phyloP scores from a whole-genome alignment of 2,329 filamentous ascomycete species.

The Fusarium sp. region DNA sequence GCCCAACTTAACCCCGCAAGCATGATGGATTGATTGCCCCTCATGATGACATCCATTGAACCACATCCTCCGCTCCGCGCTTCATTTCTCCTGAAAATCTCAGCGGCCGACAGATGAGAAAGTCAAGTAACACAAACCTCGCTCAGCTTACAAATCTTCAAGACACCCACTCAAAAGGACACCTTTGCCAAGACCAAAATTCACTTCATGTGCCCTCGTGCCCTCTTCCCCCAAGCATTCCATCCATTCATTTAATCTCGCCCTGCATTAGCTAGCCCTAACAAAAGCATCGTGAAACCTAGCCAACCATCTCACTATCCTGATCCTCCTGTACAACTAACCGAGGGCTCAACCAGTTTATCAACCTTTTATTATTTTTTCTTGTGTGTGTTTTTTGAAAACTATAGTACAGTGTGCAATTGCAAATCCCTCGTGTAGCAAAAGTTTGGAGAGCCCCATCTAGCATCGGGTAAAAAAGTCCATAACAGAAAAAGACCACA shows the following conservation, averaged over 20 bases:
- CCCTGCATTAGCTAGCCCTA: constrained; percentile 34
- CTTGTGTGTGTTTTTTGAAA: constrained; percentile 11
- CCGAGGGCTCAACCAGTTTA: background rate
- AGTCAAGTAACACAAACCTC: background rate
- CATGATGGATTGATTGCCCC: background rate
- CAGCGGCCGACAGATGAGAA: background rate
- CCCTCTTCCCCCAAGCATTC: background rate
- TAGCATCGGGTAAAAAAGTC: constrained; percentile 32
- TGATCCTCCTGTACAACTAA: background rate
- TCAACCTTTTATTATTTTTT: constrained; percentile 38
- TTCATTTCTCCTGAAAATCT: background rate
- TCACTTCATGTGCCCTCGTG: background rate
- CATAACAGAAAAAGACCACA: background rate
- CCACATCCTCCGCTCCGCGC: background rate
- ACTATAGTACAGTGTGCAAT: constrained; percentile 40
- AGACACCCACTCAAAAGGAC: background rate
- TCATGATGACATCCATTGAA: background rate
- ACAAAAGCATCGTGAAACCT: constrained; percentile 7
- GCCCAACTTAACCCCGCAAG: background rate
- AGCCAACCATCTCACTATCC: background rate
- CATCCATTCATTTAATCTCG: background rate
- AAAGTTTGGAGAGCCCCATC: constrained; percentile 37
- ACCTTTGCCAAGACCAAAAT: background rate
- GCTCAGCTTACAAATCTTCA: background rate
- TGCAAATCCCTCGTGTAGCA: constrained; percentile 22